A percentile compares a stretch with the other conserved stretches of the same genome.
phyloP scores from a whole-genome alignment of 2,329 filamentous ascomycete genomes.

The Sporothrix curviconia region DNA sequence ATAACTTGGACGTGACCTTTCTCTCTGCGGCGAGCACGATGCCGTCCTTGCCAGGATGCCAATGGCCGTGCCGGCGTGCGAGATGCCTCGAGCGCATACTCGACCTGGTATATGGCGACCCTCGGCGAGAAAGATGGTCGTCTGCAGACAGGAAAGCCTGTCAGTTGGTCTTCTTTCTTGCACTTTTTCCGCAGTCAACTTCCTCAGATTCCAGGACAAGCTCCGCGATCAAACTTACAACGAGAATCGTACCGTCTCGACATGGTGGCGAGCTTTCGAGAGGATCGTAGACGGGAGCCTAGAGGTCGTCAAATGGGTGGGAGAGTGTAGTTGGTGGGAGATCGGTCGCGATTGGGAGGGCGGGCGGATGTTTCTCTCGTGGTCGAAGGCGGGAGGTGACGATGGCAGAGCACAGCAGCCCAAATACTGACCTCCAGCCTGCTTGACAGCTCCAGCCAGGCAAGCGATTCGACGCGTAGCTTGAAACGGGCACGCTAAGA shows the following conservation, averaged over 20 bases:
- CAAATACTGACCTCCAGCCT: conserved; percentile 10
- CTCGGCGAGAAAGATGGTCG: conserved; percentile 99
- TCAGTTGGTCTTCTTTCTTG: neutral
- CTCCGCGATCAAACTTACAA: conserved; percentile 53
- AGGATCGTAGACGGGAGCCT: too few relatives aligned
- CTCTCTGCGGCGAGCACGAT: conserved; percentile 97
- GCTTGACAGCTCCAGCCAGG: conserved; percentile 37
- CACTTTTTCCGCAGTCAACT: neutral
- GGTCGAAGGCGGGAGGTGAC: neutral
- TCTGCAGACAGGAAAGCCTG: conserved; percentile 46
- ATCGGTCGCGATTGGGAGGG: neutral
- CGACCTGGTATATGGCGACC: conserved; percentile 97
- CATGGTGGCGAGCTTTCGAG: conserved; percentile 51
- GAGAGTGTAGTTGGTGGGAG: too few relatives aligned
- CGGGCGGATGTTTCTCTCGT: neutral
- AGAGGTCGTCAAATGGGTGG: too few relatives aligned
- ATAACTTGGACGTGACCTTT: conserved; percentile 97
- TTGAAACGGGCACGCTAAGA: conserved; percentile 2
- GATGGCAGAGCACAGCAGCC: conserved; percentile 5
- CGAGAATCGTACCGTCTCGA: conserved; percentile 96
- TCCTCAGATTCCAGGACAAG: neutral
- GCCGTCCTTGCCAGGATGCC: conserved; percentile 94
- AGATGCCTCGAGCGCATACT: conserved; percentile 98
- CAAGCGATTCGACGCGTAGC: conserved; percentile 26
- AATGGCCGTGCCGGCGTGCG: conserved; percentile 92